Evolutionary conservation across 2,329 filamentous ascomycete species (phyloP).

Genomic region (Phaeosphaeriaceae sp.): DNA sequence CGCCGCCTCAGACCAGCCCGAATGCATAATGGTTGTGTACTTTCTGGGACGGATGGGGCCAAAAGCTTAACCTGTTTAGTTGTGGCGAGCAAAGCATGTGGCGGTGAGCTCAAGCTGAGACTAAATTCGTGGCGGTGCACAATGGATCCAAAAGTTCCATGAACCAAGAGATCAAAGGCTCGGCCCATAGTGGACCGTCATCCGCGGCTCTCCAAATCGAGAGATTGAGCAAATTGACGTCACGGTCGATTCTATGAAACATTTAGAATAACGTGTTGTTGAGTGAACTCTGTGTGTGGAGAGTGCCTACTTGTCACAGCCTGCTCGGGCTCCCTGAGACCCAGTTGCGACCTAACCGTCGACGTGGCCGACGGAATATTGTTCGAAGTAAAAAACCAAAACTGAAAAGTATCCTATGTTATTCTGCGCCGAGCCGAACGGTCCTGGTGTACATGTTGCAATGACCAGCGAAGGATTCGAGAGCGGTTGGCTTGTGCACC

Average conservation of each 20-base stretch:
- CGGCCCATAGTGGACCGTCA: neutral
- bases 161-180: neutral
- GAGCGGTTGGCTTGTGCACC: too few relatives aligned
- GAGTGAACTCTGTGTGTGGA: too few relatives aligned
- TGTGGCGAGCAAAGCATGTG: slow-evolving; percentile 7
- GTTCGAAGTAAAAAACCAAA: too few relatives aligned
- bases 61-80: slow-evolving; percentile 4
- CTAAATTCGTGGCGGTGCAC: neutral
- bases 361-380: too few relatives aligned
- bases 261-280: neutral
- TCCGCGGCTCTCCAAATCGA: neutral
- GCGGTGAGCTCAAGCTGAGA: slow-evolving; percentile 10
- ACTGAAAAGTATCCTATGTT: too few relatives aligned
- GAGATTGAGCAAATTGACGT: neutral
- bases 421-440: too few relatives aligned
- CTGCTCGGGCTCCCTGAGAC: too few relatives aligned
- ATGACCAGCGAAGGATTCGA: too few relatives aligned
- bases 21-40: slow-evolving; percentile 5
- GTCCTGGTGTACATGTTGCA: too few relatives aligned
- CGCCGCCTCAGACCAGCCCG: slow-evolving; percentile 24
- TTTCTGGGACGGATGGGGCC: slow-evolving; percentile 6
- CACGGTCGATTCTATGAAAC: neutral
- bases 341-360: too few relatives aligned
- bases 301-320: too few relatives aligned
- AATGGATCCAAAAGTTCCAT: neutral